Conservation (phyloP, 768 basidiomycete genomes). For the Mrakia frigida region DNA sequence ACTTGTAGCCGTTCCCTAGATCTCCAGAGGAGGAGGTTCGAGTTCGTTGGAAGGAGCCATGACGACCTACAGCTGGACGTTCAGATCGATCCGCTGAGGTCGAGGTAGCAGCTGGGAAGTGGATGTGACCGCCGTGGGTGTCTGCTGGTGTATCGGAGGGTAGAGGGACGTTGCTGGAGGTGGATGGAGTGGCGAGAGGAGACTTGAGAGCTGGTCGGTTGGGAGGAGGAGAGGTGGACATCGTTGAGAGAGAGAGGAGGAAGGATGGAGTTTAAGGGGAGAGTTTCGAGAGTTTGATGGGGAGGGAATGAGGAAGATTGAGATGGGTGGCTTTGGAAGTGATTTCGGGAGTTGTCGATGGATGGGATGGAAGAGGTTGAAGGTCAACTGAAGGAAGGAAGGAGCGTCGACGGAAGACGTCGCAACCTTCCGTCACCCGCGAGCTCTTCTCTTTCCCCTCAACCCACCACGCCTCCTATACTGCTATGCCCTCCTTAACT, state of each 20-base stretch:
- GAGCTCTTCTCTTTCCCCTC: too few relatives aligned
- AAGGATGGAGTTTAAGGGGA: neutral
- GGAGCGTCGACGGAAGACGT: neutral
- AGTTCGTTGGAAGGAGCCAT: slow-evolving; percentile 7
- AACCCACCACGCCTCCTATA: too few relatives aligned
- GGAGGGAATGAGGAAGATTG: neutral
- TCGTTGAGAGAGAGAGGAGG: neutral
- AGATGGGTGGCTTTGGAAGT: neutral
- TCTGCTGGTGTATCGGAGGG: neutral
- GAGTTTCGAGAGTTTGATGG: neutral
- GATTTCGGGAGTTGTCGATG: neutral
- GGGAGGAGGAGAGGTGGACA: neutral
- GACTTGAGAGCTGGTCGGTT: neutral
- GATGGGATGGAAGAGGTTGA: neutral
- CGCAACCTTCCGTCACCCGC: neutral
- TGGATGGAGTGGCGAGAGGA: neutral
- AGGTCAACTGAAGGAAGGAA: neutral
- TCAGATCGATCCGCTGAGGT: neutral
- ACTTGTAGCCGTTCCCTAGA: slow-evolving; percentile 8
- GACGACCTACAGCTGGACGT: neutral
- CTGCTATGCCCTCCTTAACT: slow-evolving; percentile 16
- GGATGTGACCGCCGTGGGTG: slow-evolving; percentile 20
- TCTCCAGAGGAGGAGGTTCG: slow-evolving; percentile 14
- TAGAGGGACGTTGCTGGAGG: neutral
- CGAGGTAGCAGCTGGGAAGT: neutral